Evolutionary conservation across 164 flowering plant species (phyloP), one percentile per base, ranked within the genome.

Genomic region (Paratinospora sagittata): DNA sequence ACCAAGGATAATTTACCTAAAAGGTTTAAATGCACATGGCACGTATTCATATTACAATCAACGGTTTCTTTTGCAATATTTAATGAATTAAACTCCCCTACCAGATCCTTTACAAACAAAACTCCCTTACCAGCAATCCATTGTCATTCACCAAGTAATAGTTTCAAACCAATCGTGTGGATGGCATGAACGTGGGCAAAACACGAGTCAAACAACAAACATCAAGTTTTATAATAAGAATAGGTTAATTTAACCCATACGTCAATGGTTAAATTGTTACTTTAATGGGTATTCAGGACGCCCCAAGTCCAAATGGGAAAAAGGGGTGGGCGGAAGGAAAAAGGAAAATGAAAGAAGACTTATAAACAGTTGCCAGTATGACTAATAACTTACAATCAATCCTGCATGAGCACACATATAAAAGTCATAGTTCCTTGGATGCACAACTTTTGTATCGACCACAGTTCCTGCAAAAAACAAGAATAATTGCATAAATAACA

Each of bases 371-470:
- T 26, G 11, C 7, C n/a, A 66, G 14, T 41, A 45, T 26, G 24
- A 43, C 10, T 27, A 9, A 33, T 6, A 67, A 81, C 92, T 88
- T 71, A 91, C 98, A 67, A 90, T 85, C 74, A 81, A 81, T 67
- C 98, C 98, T 2, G 88, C 86, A 27, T 93, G 98, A 71, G 97
- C 81, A 72, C 94, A 91, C 93, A 91, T 77, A 81, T 87, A 93
- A 77, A 93, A 93, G 66, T 93, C 98, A 77, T 86, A 91, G 67
- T 88, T 86, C 49, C 79, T 85, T 13, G 97, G 96, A 77, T 90
- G 98, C 73, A 87, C 91, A 67, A 93, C 74, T 71, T 78, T 76
- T 24, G 86, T 83, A 75, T 93, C 98, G 60, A 91, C 96, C 58
- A 93, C 89, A 2, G 98, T 93, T 63, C 98, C 98, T 93, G 83